Base-by-base conservation (phyloP, 495 filamentous ascomycete genomes). In the Penicillium alfredii region DNA sequence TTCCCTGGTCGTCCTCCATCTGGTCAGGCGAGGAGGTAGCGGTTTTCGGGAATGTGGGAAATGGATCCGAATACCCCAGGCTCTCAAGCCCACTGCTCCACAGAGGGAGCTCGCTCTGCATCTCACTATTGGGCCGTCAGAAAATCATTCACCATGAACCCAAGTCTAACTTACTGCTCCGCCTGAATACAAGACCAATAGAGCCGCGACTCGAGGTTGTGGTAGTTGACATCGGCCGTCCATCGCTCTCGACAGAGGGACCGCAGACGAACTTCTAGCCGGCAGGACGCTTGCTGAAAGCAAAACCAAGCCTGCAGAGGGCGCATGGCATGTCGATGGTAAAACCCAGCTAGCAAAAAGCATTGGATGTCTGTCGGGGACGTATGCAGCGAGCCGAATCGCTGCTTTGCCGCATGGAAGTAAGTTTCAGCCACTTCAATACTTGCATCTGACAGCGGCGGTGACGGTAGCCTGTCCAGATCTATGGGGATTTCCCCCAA, bases 151-250 rank as follows among this genome's bases (percentile, higher is more conserved):
- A n/a, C 23, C 0, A 3, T 16, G 8, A 26, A 12, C 8, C 19
- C 13, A 5, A 30, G 19, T 10, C 22, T 31, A 20, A 33, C 47
- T 34, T 26, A 57, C 53, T 51, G 51, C 26, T 57, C 53, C 4
- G 47, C 51, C 26, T 54, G 47, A 7, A 57, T 57, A 40, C 53
- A 57, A 15, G 53, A 47, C 53, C 53, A 57, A 17, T 57, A 57
- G 15, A 57, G 26, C 9, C 53, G 40, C 4, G 53, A 48, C 9
- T 57, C 53, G 9, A 57, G 28, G 21, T 55, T 57, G 28, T 57
- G 38, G 20, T 55, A 57, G 23, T 55, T 33, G 10, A 32, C 39
- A 29, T 57, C 41, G 4, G 50, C 50, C 1, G 33, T 45, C 50
- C 53, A 57, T 12, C 46, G 47, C 11, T 55, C 51, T 35, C 53